Evolutionary conservation across 129 eudicot genomes (phyloP).

Genomic region (Chrysanthemum makinoi): DNA sequence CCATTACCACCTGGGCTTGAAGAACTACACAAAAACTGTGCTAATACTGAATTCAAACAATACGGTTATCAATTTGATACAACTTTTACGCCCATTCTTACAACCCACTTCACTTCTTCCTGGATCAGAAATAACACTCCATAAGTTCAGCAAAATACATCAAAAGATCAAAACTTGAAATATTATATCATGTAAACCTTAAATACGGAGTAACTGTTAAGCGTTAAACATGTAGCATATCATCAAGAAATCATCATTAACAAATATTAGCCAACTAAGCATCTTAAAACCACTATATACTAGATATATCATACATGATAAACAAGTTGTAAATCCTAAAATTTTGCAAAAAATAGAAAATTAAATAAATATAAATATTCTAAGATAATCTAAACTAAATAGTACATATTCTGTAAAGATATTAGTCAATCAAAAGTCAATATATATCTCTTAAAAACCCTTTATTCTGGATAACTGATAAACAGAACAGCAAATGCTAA

Average conservation of each 20-base stretch:
- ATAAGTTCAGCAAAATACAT: background rate
- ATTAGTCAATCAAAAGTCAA: too few relatives aligned
- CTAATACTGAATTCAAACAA: background rate
- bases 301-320: too few relatives aligned
- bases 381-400: too few relatives aligned
- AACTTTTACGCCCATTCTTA: background rate
- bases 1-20: conserved; percentile 41
- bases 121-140: conserved; percentile 10
- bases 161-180: background rate
- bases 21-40: background rate
- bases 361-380: too few relatives aligned
- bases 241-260: background rate
- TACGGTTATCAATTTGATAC: background rate
- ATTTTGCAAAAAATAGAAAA: too few relatives aligned
- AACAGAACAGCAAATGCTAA: too few relatives aligned
- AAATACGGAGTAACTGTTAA: background rate
- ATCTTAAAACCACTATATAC: background rate
- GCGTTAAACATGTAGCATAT: background rate
- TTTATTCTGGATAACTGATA: too few relatives aligned
- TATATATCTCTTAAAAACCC: too few relatives aligned
- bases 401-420: too few relatives aligned
- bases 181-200: background rate
- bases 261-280: background rate
- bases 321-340: too few relatives aligned
- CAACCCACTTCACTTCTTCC: conserved; percentile 17